These are phyloP conservation scores for Viola odorata DNA, from an alignment of 345 rosid species.

Conservation along the genomic window DNA sequence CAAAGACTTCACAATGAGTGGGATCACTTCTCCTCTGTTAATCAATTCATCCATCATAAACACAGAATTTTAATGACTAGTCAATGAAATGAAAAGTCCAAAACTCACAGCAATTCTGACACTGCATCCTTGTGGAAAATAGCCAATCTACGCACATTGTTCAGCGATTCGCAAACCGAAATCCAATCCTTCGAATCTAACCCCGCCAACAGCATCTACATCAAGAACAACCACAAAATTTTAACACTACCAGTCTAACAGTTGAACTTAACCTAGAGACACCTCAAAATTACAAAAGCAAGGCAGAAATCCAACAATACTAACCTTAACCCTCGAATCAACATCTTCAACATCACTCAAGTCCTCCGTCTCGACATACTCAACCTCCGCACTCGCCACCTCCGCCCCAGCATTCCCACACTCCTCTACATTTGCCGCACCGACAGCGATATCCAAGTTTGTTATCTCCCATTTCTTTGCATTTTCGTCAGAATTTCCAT, in stretches of 20 bases:
- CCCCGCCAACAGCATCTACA: slow-evolving; percentile 48
- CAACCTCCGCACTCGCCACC: slow-evolving; percentile 55
- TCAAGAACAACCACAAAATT: not conserved
- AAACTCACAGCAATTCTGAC: slow-evolving; percentile 64
- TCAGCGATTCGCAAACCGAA: slow-evolving; percentile 71
- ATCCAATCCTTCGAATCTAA: slow-evolving; percentile 91
- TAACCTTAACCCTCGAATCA: slow-evolving; percentile 59
- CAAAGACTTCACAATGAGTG: slow-evolving; percentile 75
- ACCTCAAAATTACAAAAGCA: no score
- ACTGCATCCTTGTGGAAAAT: slow-evolving; percentile 66
- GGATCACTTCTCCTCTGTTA: slow-evolving; percentile 61
- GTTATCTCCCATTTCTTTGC: slow-evolving; percentile 42
- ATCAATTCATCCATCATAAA: slow-evolving; percentile 8
- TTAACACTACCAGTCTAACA: not conserved
- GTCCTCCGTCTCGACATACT: slow-evolving; percentile 71
- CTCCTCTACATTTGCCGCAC: slow-evolving; percentile 39
- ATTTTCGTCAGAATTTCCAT: slow-evolving; percentile 45
- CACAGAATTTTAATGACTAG: no score
- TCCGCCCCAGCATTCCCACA: slow-evolving; percentile 37
- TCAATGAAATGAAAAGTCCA: not conserved
- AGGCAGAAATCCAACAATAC: not conserved
- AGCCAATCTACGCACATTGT: slow-evolving; percentile 71
- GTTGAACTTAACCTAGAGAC: no score
- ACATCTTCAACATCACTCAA: slow-evolving; percentile 67
- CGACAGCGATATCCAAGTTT: slow-evolving; percentile 27